Conservation (phyloP, 352 stramenopile genomes). For the Phytopythium aichiense region DNA sequence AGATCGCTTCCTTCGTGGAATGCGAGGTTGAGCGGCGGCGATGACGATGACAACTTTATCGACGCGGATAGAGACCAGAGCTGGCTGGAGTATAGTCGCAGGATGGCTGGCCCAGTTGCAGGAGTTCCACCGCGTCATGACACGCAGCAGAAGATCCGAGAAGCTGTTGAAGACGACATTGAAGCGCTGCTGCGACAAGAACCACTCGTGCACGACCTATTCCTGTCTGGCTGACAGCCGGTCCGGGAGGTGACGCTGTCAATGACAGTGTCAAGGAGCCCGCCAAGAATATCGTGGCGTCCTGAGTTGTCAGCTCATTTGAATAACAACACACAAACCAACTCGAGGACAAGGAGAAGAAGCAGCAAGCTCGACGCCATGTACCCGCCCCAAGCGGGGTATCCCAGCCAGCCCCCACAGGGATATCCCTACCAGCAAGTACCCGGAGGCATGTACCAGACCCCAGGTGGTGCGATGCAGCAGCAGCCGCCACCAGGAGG, state of each 20-base stretch:
- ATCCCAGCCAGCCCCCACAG: neutral
- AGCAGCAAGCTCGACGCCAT: neutral
- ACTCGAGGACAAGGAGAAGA: neutral
- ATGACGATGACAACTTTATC: neutral
- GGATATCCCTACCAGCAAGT: neutral
- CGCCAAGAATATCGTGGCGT: neutral
- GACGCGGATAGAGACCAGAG: neutral
- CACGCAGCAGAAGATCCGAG: constrained; percentile 14
- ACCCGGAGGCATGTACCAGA: neutral
- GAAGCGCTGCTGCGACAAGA: constrained; percentile 21
- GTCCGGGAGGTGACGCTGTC: neutral
- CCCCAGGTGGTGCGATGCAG: neutral
- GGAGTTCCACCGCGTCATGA: neutral
- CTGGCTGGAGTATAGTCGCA: neutral
- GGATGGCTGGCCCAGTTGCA: neutral
- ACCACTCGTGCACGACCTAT: neutral
- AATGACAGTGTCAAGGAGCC: neutral
- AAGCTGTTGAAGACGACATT: constrained; percentile 36
- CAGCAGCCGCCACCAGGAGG: neutral
- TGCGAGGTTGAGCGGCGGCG: neutral
- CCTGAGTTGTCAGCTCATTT: neutral
- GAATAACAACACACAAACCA: neutral
- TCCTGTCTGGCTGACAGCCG: neutral
- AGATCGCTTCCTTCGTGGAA: neutral
- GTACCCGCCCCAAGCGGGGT: neutral